phyloP scores from a whole-genome alignment of 345 rosid genomes.

The Heritiera fomes region DNA sequence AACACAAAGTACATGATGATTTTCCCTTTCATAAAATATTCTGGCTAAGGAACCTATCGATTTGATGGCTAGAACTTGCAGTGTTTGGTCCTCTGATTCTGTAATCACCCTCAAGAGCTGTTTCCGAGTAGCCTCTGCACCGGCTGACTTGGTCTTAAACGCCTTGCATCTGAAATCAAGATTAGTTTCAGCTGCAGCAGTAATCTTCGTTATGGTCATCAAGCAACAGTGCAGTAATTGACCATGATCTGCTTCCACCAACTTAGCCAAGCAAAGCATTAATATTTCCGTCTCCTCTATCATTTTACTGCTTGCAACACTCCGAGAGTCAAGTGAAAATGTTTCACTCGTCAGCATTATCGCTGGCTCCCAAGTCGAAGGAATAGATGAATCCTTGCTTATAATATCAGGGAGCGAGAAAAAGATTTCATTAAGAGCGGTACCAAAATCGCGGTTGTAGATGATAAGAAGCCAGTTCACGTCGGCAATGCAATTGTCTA shows the following conservation, averaged over 20 bases:
- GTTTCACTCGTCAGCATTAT: not conserved
- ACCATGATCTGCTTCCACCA: too few species aligned
- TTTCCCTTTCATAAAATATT: slow-evolving; percentile 74
- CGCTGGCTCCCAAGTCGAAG: not conserved
- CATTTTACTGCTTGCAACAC: slow-evolving; percentile 53
- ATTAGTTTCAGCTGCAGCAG: slow-evolving; percentile 64
- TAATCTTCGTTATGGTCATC: slow-evolving; percentile 60
- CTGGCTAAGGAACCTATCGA: slow-evolving; percentile 79
- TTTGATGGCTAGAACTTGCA: slow-evolving; percentile 61
- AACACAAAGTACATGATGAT: slow-evolving; percentile 49
- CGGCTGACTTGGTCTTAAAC: slow-evolving; percentile 70
- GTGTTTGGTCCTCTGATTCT: slow-evolving; percentile 28
- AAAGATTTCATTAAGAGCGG: not conserved
- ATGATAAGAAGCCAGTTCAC: not conserved
- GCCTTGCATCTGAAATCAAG: slow-evolving; percentile 66
- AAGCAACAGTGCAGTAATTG: too few species aligned
- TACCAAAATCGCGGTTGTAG: not conserved
- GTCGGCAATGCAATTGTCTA: not conserved
- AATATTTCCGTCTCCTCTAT: slow-evolving; percentile 66
- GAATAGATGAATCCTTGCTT: not conserved
- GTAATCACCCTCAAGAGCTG: slow-evolving; percentile 61
- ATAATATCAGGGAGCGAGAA: not conserved
- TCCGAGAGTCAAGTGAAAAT: slow-evolving; percentile 39
- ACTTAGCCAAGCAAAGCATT: slow-evolving; percentile 41
- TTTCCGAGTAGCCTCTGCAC: slow-evolving; percentile 72